Evolutionary conservation across 2,329 filamentous ascomycete species (phyloP).

Genomic region (Cladosporium sphaerospermum): DNA sequence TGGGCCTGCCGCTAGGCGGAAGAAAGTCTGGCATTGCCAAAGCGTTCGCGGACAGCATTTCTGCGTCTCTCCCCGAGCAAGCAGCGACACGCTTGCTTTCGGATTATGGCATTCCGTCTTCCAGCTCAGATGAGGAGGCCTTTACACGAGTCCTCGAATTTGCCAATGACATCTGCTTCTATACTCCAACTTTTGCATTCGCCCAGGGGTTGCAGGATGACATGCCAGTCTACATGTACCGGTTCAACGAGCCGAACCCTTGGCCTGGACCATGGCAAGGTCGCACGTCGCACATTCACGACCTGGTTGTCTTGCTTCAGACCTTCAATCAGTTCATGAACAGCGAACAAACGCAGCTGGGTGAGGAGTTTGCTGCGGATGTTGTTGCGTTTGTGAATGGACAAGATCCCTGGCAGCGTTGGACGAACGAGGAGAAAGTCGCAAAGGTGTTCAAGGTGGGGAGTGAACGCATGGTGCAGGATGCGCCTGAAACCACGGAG

Average conservation of each 20-base stretch:
- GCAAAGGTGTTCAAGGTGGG: conserved; percentile 14
- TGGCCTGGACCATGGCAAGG: conserved; percentile 40
- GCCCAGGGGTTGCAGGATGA: conserved; percentile 23
- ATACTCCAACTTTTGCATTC: conserved; percentile 38
- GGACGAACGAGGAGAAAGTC: conserved; percentile 24
- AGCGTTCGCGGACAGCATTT: conserved; percentile 32
- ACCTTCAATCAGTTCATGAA: conserved; percentile 39
- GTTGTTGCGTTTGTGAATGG: conserved; percentile 37
- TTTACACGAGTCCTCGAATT: conserved; percentile 39
- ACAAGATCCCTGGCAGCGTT: conserved; percentile 29
- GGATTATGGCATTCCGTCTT: conserved; percentile 35
- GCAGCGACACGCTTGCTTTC: conserved; percentile 28
- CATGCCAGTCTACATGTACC: conserved; percentile 33
- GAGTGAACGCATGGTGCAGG: conserved; percentile 11
- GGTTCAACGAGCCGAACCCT: conserved; percentile 45
- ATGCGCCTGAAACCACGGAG: conserved; percentile 14
- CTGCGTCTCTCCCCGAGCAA: conserved; percentile 24
- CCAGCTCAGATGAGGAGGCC: conserved; percentile 34
- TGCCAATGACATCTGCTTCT: conserved; percentile 42
- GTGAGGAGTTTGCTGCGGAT: conserved; percentile 31
- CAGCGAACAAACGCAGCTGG: conserved; percentile 28
- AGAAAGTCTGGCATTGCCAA: conserved; percentile 26
- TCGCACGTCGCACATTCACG: conserved; percentile 39
- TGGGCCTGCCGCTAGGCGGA: conserved; percentile 15
- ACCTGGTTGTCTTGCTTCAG: conserved; percentile 41